phyloP scores from a whole-genome alignment of 208 protist genomes.

The Leishmania turanica region DNA sequence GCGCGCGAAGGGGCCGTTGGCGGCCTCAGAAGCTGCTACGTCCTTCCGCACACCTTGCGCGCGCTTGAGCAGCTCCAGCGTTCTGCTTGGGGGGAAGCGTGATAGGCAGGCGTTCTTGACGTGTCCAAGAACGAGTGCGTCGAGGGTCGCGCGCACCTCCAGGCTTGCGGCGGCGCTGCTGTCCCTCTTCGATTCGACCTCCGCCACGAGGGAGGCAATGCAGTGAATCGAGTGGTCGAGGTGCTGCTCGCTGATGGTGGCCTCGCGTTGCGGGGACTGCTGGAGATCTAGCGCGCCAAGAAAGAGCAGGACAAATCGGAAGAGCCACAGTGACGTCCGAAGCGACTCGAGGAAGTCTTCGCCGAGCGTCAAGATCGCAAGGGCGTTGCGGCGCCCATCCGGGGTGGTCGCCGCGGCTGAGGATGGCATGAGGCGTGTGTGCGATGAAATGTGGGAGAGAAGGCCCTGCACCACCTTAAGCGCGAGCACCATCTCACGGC shows the following conservation, averaged over 20 bases:
- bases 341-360: constrained; percentile 19
- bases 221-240: constrained; percentile 30
- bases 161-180: background rate
- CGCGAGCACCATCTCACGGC: constrained; percentile 19
- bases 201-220: constrained; percentile 24
- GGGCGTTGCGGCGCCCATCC: background rate
- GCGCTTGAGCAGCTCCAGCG: background rate
- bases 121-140: constrained; percentile 25
- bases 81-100: constrained; percentile 22
- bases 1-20: background rate
- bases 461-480: constrained; percentile 20
- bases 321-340: constrained; percentile 28
- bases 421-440: background rate
- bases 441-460: constrained; percentile 13
- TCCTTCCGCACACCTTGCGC: background rate
- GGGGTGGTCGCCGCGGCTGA: background rate
- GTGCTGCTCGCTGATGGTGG: constrained; percentile 8
- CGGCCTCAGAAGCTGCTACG: background rate
- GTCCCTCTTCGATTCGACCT: constrained; percentile 21
- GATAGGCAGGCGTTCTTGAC: constrained; percentile 26
- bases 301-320: constrained; percentile 23
- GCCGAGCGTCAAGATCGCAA: background rate
- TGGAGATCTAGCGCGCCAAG: constrained; percentile 31
- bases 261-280: constrained; percentile 5
- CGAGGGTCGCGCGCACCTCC: constrained; percentile 22